Conservation (phyloP, 371 early-diverging fungal genomes). For the Actinomortierella ambigua region DNA sequence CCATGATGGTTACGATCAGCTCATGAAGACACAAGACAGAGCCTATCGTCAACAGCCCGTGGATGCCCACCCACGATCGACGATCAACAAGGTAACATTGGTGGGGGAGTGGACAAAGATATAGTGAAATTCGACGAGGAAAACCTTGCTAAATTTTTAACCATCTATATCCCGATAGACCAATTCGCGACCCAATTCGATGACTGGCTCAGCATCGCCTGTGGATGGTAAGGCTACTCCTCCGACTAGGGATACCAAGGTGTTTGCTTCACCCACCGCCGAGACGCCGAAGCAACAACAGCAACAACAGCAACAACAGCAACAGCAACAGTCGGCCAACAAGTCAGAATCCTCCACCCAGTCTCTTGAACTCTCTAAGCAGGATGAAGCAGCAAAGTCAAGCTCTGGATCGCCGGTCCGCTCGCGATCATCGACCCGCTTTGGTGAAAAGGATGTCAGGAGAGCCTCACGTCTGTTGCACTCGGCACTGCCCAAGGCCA, state of each 20-base stretch:
- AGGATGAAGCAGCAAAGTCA: too few relatives aligned
- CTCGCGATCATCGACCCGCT: slow-evolving; percentile 33
- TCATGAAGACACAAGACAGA: slow-evolving; percentile 43
- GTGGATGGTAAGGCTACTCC: background rate
- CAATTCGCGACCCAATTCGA: slow-evolving; percentile 2
- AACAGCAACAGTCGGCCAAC: too few relatives aligned
- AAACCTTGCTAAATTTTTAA: too few relatives aligned
- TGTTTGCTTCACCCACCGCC: too few relatives aligned
- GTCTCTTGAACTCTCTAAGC: too few relatives aligned
- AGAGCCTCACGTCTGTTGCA: slow-evolving; percentile 36
- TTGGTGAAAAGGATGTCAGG: slow-evolving; percentile 45
- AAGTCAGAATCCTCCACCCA: too few relatives aligned
- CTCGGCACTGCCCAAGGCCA: slow-evolving; percentile 42
- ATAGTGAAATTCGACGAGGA: too few relatives aligned
- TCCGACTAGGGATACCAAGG: too few relatives aligned
- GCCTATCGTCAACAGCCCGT: slow-evolving; percentile 29
- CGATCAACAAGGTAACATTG: slow-evolving; percentile 3
- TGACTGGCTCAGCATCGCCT: background rate
- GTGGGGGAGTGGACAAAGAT: too few relatives aligned
- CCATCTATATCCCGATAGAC: too few relatives aligned
- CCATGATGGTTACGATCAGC: slow-evolving; percentile 43
- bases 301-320: too few relatives aligned
- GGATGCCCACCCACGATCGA: slow-evolving; percentile 36
- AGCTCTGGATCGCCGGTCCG: background rate
- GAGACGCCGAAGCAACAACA: too few relatives aligned